Percentiles rank a stretch among this genome's conserved stretches.
These are phyloP conservation scores for Backusella morwellensis DNA, from an alignment of 192 early-diverging fungal genomes.

Conservation along the genomic window DNA sequence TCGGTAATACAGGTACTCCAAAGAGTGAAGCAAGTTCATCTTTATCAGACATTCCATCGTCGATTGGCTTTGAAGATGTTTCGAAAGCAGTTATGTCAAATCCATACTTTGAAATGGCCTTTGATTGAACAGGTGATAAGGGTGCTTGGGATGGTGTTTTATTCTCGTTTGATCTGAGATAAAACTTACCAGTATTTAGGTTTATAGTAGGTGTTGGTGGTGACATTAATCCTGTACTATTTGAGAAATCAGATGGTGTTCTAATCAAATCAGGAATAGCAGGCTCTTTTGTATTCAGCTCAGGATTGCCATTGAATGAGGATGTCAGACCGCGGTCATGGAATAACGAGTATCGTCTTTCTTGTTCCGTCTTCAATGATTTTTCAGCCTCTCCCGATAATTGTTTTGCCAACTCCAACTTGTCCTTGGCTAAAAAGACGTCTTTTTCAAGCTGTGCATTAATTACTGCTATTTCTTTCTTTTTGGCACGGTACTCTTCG, in stretches of 20 bases:
- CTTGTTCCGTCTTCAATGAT: neutral
- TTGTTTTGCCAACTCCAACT: neutral
- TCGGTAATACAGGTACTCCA: neutral
- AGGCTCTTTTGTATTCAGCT: neutral
- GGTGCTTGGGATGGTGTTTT: neutral
- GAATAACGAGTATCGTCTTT: neutral
- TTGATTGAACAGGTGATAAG: slow-evolving; percentile 10
- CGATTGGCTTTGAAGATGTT: neutral
- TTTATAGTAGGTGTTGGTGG: neutral
- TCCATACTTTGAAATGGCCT: slow-evolving; percentile 23
- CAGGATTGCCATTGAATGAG: neutral
- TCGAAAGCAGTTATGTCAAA: slow-evolving; percentile 32
- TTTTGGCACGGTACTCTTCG: neutral
- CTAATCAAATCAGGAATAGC: neutral
- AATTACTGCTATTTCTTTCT: neutral
- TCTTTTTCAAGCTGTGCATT: neutral
- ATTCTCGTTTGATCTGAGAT: neutral
- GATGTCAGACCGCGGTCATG: neutral
- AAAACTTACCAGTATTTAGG: neutral
- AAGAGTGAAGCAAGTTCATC: slow-evolving; percentile 11
- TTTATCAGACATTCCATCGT: neutral
- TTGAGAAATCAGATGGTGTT: neutral
- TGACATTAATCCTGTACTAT: neutral
- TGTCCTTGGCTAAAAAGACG: neutral
- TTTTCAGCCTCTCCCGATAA: neutral